Evolutionary conservation across 2,329 filamentous ascomycete genomes (phyloP).

Genomic region (Macroventuria anomochaeta): DNA sequence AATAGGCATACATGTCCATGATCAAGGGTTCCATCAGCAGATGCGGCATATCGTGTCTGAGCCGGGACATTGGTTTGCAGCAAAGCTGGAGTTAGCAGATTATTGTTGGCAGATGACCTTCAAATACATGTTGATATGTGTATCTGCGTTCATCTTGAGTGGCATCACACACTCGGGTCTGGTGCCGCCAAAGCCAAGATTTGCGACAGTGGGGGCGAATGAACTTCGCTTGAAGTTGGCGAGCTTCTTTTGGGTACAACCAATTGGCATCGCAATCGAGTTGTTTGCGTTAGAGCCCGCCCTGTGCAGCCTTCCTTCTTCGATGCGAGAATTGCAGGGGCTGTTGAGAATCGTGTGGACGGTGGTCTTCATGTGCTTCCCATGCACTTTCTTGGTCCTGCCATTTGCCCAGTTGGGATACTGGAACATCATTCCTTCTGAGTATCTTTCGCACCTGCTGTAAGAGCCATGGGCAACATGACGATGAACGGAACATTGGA

Average conservation of each 20-base stretch:
- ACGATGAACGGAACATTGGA: too few species aligned
- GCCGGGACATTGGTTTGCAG: constrained; percentile 8
- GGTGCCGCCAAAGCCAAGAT: constrained; percentile 14
- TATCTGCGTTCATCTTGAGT: constrained; percentile 14
- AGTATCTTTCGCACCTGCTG: not conserved
- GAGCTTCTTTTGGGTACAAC: constrained; percentile 18
- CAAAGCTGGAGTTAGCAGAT: not conserved
- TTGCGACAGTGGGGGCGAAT: not conserved
- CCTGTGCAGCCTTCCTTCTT: not conserved
- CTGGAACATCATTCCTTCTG: constrained; percentile 5
- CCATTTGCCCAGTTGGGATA: constrained; percentile 16
- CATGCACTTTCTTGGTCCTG: constrained; percentile 2
- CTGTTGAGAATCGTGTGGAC: constrained; percentile 3
- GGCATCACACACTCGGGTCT: constrained; percentile 15
- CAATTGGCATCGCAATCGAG: constrained; percentile 13
- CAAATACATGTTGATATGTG: constrained; percentile 15
- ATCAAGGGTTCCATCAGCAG: constrained; percentile 20
- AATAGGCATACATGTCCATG: constrained; percentile 19
- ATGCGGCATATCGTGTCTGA: constrained; percentile 21
- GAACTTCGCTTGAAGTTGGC: constrained; percentile 8
- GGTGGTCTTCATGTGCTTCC: not conserved
- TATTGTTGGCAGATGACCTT: not conserved
- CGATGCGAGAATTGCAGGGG: not conserved
- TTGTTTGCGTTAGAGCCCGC: constrained; percentile 6
- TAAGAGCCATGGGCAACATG: too few species aligned